Percentiles rank a stretch among this genome's conserved stretches.
These are phyloP conservation scores for Nicotiana obtusifolia DNA, from an alignment of 257 asterid species.

Conservation along the genomic window DNA sequence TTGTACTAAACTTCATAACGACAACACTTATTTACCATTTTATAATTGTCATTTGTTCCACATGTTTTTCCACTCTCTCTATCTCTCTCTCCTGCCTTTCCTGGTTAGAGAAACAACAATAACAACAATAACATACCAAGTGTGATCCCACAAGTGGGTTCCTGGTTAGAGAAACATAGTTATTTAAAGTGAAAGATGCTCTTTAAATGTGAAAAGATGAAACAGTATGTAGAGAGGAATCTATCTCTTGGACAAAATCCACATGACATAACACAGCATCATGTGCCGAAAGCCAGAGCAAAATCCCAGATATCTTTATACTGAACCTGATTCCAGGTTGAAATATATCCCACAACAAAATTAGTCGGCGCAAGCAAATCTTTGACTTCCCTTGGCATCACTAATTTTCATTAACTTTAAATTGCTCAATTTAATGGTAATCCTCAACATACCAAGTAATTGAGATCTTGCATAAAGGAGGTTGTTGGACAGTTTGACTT, in stretches of 20 bases:
- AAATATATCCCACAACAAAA: not conserved
- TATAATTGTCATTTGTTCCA: not conserved
- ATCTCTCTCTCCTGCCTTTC: not conserved
- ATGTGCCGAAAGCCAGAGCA: not conserved
- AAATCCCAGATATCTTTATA: not conserved
- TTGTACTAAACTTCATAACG: not conserved
- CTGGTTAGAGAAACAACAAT: not conserved
- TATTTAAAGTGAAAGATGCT: conserved; percentile 2
- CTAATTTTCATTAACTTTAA: not conserved
- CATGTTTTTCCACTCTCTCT: not conserved
- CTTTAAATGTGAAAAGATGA: not conserved
- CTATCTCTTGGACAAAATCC: not conserved
- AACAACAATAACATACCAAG: too few species aligned
- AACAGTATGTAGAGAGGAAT: not conserved
- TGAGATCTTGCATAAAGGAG: not conserved
- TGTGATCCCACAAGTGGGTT: not conserved
- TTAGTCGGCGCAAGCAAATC: not conserved
- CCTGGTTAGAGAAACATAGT: not conserved
- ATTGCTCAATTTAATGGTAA: not conserved
- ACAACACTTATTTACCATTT: not conserved
- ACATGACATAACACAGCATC: conserved; percentile 2
- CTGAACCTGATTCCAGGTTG: conserved; percentile 8
- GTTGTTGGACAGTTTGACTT: conserved; percentile 1
- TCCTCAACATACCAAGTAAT: not conserved
- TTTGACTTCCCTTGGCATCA: not conserved